Percentiles rank a stretch among this genome's conserved stretches.
These are phyloP conservation scores for Xenoacremonium recifei DNA, from an alignment of 2,329 filamentous ascomycete genomes.

Conservation along the genomic window DNA sequence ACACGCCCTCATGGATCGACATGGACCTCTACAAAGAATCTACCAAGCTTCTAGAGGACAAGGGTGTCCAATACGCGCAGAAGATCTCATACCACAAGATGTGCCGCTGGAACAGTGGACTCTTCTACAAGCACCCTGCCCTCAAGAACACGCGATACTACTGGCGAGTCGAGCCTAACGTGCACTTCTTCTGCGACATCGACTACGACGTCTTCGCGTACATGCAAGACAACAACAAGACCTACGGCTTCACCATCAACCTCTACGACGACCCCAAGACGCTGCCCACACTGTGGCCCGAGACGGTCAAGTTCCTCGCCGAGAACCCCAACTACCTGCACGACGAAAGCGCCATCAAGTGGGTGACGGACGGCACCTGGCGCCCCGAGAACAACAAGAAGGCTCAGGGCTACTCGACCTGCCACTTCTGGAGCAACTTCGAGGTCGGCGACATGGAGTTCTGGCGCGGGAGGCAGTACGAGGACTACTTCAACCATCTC, in stretches of 20 bases:
- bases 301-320: slow-evolving; percentile 85
- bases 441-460: slow-evolving; percentile 93
- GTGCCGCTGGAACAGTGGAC: slow-evolving; percentile 97
- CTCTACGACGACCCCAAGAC: slow-evolving; percentile 89
- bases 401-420: slow-evolving; percentile 93
- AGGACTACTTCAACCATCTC: slow-evolving; percentile 94
- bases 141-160: slow-evolving; percentile 83
- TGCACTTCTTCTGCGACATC: slow-evolving; percentile 98
- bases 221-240: slow-evolving; percentile 98
- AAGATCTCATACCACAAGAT: slow-evolving; percentile 96
- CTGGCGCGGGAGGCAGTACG: slow-evolving; percentile 86
- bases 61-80: slow-evolving; percentile 86
- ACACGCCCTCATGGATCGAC: slow-evolving; percentile 88
- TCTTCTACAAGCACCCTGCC: slow-evolving; percentile 96
- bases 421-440: slow-evolving; percentile 99
- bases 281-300: slow-evolving; percentile 90
- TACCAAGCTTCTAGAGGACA: slow-evolving; percentile 75
- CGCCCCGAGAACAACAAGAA: slow-evolving; percentile 77
- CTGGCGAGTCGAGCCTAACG: slow-evolving; percentile 98
- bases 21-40: slow-evolving; percentile 82
- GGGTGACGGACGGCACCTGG: slow-evolving; percentile 76
- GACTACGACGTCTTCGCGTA: slow-evolving; percentile 98
- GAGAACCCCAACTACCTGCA: slow-evolving; percentile 80
- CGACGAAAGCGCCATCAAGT: slow-evolving; percentile 80
- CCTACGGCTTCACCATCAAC: slow-evolving; percentile 97